Base-by-base conservation (phyloP, 2,329 filamentous ascomycete species). In the Colletotrichum camelliae region DNA sequence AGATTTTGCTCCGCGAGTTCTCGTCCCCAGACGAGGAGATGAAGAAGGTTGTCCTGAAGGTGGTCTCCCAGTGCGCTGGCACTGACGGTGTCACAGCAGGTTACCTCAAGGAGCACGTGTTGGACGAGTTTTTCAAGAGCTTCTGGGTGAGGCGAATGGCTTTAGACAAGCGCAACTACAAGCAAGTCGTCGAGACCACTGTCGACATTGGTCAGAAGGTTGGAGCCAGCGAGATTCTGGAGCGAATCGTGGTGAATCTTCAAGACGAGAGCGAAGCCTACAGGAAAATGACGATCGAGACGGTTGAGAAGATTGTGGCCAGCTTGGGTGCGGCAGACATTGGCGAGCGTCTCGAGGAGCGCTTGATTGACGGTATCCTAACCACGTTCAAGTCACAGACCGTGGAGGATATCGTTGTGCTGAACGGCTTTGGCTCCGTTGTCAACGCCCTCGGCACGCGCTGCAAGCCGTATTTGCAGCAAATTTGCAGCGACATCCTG, bases 71-170 rank as follows among this genome's bases (percentile, higher is more conserved):
- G 82, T 98, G 97, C 82, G 95, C 97, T 9, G 94, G 94, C 79
- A 98, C 96, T 4, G 94, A 98, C 82, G 97, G 97, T 86, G 97
- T 99, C 33, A 98, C 97, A 39, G 94, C 96, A 43, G 94, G 93
- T 52, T 99, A 98, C 82, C 90, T 99, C 55, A 98, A 98, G 85
- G 96, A 98, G 82, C 94, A 98, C 77, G 96, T 99, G 9, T 89
- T 99, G 52, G 93, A 95, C 79, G 97, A 98, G 77, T 99, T 99
- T 83, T 99, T 99, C 89, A 98, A 98, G 88, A 96, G 94, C 82
- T 99, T 99, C 87, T 99, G 97, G 97, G 96, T 98, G 55, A 91
- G 97, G 77, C 91, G 97, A 72, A 98, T 99, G 95, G 97, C 97
- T 9, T 88, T 99, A 72, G 97, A 99, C 85, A 98, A 98, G 88